Conservation (phyloP, 177 flowering plant genomes). For the Vitis hybrid region DNA sequence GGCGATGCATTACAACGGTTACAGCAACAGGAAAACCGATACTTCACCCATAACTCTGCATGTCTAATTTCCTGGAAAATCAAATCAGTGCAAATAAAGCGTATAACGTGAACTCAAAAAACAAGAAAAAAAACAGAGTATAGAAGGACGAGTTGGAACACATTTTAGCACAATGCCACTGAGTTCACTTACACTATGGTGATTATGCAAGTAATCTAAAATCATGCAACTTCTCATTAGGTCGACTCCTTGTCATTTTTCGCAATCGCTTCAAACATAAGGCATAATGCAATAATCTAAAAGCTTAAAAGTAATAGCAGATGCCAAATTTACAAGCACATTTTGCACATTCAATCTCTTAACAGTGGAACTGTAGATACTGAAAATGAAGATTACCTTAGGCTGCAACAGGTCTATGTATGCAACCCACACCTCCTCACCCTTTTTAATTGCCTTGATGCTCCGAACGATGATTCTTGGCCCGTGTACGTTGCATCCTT, state of each 20-base stretch:
- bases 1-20: constrained; percentile 54
- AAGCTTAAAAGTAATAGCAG: neutral
- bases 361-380: neutral
- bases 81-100: neutral
- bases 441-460: constrained; percentile 54
- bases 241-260: neutral
- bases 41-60: constrained; percentile 53
- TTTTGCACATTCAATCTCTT: neutral
- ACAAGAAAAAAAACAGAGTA: neutral
- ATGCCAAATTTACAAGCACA: neutral
- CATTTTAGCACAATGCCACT: too few relatives aligned
- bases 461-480: constrained; percentile 61
- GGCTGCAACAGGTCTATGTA: constrained; percentile 77
- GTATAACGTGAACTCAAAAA: neutral
- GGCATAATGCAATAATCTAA: neutral
- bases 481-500: constrained; percentile 33
- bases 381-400: constrained; percentile 38
- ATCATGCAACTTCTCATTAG: too few relatives aligned
- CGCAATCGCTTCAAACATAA: too few relatives aligned
- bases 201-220: too few relatives aligned
- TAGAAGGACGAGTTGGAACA: too few relatives aligned
- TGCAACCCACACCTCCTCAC: constrained; percentile 59
- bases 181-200: too few relatives aligned
- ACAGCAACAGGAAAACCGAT: constrained; percentile 55
- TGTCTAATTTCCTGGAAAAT: constrained; percentile 48